Evolutionary conservation across 345 rosid genomes (phyloP), one percentile per base, ranked within the genome.

Genomic region (Aegle marmelos): DNA sequence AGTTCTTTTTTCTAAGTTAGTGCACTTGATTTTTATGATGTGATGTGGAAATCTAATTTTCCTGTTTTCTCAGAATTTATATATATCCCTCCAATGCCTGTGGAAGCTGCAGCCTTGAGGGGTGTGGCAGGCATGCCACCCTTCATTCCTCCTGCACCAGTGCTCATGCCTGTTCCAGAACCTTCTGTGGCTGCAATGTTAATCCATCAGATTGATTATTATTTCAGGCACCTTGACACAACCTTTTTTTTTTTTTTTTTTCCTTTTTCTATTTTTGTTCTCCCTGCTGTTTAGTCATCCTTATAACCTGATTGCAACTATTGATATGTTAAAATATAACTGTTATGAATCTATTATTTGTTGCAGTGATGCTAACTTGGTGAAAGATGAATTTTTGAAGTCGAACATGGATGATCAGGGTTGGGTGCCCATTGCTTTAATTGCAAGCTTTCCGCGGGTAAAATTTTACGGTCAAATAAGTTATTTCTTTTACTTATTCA

Each of bases 121-220:
- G 86, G 87, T 64, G 53, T 85, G 79, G 82, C 88, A 2, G 86
- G 84, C 36, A 37, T 84, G 80, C 85, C 89, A 0, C 45, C 69
- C 16, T 76, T 79, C 74, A 77, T 80, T 62, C 45, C 86, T 60
- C 83, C 75, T 57, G 75, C 81, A 53, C 85, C 87, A 39, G 34
- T 87, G 58, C 27, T 86, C 61, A 22, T 87, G 68, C 86, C 89
- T 71, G 65, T 60, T 59, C 73, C 84, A 34, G 89, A 86, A 28
- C 70, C 79, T 79, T 66, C 79, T 62, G 50, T 89, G 70, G 50
- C 79, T 63, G 76, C 68, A n/a, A 54, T 73, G 82, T 36, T 91
- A 84, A 72, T 86, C 59, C 54, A 63, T 58, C 94, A 91, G 81
- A 91, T 91, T 62, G 89, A 91, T 57, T 91, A 88, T 79, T 91